These are phyloP conservation scores for Mycena leptocephala DNA, from an alignment of 768 basidiomycete genomes.

Conservation along the genomic window DNA sequence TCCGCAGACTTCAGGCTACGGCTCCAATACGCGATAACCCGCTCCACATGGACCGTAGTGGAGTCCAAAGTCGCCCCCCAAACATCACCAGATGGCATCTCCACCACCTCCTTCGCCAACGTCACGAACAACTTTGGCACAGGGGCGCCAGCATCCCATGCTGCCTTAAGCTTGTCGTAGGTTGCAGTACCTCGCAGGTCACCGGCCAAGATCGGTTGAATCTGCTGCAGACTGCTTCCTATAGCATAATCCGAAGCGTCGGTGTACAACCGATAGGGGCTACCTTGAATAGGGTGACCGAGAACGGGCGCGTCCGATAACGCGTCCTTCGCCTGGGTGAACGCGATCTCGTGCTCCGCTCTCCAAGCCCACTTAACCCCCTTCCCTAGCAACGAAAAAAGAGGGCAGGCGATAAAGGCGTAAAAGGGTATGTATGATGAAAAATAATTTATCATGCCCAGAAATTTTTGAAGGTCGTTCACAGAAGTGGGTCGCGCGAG, in stretches of 20 bases:
- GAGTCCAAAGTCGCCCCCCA: neutral
- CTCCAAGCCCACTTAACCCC: constrained; percentile 42
- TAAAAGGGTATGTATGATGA: neutral
- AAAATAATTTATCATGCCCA: constrained; percentile 1
- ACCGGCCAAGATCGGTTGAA: constrained; percentile 5
- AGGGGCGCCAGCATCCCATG: neutral
- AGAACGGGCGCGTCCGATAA: constrained; percentile 39
- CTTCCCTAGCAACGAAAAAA: constrained; percentile 42
- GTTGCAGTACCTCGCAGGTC: constrained; percentile 23
- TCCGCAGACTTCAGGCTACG: constrained; percentile 3
- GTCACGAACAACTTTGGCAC: neutral
- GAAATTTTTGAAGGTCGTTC: neutral
- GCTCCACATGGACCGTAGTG: neutral
- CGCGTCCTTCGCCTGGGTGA: constrained; percentile 36
- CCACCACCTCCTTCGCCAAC: neutral
- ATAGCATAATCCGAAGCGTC: neutral
- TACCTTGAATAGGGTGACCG: constrained; percentile 43
- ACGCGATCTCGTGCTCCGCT: constrained; percentile 36
- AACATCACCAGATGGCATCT: neutral
- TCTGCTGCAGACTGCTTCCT: constrained; percentile 23
- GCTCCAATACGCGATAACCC: neutral
- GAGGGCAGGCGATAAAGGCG: constrained; percentile 38
- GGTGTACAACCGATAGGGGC: constrained; percentile 12
- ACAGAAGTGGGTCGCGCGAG: neutral
- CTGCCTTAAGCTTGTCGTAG: neutral